Conservation (phyloP, 176 grass and related monocot species). For the Carex pumila region DNA sequence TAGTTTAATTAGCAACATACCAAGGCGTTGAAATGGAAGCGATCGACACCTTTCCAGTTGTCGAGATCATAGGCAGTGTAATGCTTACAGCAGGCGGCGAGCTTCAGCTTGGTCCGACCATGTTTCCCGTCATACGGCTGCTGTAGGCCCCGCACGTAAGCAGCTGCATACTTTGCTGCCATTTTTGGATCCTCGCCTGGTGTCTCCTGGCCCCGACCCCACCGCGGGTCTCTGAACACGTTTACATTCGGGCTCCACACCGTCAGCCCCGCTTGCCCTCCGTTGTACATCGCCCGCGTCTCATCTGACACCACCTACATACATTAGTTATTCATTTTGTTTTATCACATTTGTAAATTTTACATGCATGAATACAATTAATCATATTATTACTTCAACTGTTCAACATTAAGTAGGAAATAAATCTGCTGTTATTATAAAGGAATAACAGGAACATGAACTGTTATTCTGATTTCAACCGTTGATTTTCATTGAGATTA, state of each 20-base stretch:
- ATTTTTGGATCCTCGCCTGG: conserved; percentile 75
- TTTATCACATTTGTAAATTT: not conserved
- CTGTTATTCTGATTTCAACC: too few relatives aligned
- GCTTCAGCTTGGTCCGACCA: conserved; percentile 39
- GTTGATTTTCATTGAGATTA: too few relatives aligned
- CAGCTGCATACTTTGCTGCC: conserved; percentile 45
- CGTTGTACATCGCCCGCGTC: conserved; percentile 79
- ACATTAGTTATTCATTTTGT: not conserved
- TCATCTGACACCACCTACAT: conserved; percentile 66
- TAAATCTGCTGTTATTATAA: too few relatives aligned
- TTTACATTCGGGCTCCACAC: conserved; percentile 93
- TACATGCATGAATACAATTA: not conserved
- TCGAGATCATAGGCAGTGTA: conserved; percentile 99
- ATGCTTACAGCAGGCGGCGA: conserved; percentile 94
- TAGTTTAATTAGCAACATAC: not conserved
- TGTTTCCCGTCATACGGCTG: conserved; percentile 21
- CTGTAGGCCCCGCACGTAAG: conserved; percentile 71
- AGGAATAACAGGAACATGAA: too few relatives aligned
- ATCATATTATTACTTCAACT: not conserved
- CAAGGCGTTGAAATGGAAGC: conserved; percentile 81
- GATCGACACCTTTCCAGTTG: conserved; percentile 50
- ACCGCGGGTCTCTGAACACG: conserved; percentile 78
- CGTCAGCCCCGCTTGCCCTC: conserved; percentile 52
- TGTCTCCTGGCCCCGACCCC: conserved; percentile 81
- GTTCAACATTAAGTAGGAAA: not conserved